Conservation (phyloP, 78 protist genomes). For the Ministeria vibrans region DNA sequence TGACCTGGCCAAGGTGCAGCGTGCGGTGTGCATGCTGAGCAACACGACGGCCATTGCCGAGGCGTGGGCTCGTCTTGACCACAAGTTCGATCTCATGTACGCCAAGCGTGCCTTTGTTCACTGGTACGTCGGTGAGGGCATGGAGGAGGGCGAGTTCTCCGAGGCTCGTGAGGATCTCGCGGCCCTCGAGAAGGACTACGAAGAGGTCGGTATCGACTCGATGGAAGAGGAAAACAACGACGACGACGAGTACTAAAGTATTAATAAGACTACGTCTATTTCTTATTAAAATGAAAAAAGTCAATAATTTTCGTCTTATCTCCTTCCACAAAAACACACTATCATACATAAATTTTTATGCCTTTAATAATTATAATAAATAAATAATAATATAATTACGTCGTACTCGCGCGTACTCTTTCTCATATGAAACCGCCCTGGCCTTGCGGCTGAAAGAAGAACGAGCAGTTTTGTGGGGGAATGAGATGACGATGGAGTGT, state of each 20-base stretch:
- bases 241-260: slow-evolving; percentile 37
- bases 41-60: slow-evolving; percentile 97
- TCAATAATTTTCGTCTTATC: too few relatives aligned
- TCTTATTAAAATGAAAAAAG: too few relatives aligned
- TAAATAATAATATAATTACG: too few relatives aligned
- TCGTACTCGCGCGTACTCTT: too few relatives aligned
- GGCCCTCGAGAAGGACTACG: slow-evolving; percentile 77
- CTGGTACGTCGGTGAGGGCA: slow-evolving; percentile 99
- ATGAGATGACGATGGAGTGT: too few relatives aligned
- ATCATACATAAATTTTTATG: too few relatives aligned
- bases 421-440: too few relatives aligned
- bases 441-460: too few relatives aligned
- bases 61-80: slow-evolving; percentile 88
- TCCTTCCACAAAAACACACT: too few relatives aligned
- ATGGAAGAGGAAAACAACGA: slow-evolving; percentile 59
- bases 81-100: slow-evolving; percentile 95
- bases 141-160: slow-evolving; percentile 99
- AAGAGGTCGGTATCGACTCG: slow-evolving; percentile 87
- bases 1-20: slow-evolving; percentile 94
- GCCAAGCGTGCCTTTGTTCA: slow-evolving; percentile 98
- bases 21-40: slow-evolving; percentile 92
- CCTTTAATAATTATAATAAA: too few relatives aligned
- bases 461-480: too few relatives aligned
- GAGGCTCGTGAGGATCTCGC: slow-evolving; percentile 84
- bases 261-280: too few relatives aligned